Evolutionary conservation across 2,329 filamentous ascomycete genomes (phyloP), one percentile per base, ranked within the genome.

Genomic region (Ophiostoma novo-ulmi): DNA sequence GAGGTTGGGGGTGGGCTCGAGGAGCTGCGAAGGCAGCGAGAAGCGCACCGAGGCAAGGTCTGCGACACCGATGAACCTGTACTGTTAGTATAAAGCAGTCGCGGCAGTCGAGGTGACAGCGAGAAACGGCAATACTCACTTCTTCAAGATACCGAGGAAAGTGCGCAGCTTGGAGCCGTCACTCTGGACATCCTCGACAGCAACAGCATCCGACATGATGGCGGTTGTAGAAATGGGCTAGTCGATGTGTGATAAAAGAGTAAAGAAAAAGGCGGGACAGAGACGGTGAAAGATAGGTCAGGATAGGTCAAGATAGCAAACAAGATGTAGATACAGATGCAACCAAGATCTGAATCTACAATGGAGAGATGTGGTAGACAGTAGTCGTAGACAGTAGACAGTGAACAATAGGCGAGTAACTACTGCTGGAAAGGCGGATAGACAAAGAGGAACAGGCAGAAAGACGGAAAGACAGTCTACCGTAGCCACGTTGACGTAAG

Each of bases 31-130:
- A 31, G 95, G 95, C 68, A 99, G 86, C 20, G 94, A 98, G 82
- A 99, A 99, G 75, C 95, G 91, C 73, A 98, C 94, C 71, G 93
- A 88, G 71, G 95, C 95, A 77, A 99, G 95, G 81, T 99, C 95
- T 75, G 94, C 85, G 71, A 99, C 95, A 75, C 95, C 95, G 77
- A 98, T 93, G 81, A 98, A 98, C 79, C 94, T 96, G 80, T n/a
- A 44, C 5, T 14, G 67, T 69, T 41, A 48, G 68, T 17, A 11
- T n/a, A 22, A 11, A 13, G 20, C 22, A 14, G 22, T n/a, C 36
- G 22, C 14, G 17, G 36, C 63, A 65, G 36, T n/a, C 20, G 36
- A 39, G 63, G 39, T 2, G 61, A 44, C 39, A 44, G 39, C 10
- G 14, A 5, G 14, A 44, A 44, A 17, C 11, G 14, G 4, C 55